A percentile compares a stretch with the other conserved stretches of the same genome.
Conservation (phyloP, 139 green algal species). For the Eudorina sp. region DNA sequence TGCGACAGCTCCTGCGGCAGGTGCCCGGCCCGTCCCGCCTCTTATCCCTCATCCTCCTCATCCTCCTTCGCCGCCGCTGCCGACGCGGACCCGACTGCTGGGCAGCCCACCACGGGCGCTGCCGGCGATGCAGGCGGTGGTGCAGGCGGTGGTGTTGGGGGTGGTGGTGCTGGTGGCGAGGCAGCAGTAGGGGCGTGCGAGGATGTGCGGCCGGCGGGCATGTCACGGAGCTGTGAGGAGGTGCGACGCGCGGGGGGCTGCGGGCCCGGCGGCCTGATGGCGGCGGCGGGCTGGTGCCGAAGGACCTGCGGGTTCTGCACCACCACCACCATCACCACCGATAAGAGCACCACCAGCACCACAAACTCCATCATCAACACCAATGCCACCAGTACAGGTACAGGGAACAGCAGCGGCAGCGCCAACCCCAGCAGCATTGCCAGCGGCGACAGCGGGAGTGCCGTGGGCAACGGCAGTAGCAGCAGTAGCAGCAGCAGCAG, state of each 20-base stretch:
- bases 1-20: slow-evolving; percentile 21
- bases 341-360: neutral
- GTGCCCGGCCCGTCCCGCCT: neutral
- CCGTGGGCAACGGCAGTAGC: neutral
- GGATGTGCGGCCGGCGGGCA: neutral
- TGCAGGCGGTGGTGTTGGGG: too few relatives aligned
- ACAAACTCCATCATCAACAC: neutral
- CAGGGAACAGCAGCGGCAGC: too few relatives aligned
- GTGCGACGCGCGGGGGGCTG: neutral
- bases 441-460: neutral
- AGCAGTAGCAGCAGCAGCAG: neutral
- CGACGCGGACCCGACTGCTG: too few relatives aligned
- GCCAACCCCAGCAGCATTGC: neutral
- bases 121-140: too few relatives aligned
- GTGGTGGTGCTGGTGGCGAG: too few relatives aligned
- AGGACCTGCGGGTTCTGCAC: neutral
- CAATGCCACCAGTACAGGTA: too few relatives aligned
- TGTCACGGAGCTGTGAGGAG: neutral
- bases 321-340: neutral
- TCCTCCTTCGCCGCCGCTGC: too few relatives aligned
- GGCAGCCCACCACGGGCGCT: too few relatives aligned
- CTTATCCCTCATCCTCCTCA: too few relatives aligned
- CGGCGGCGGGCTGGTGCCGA: neutral
- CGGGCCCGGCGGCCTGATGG: neutral
- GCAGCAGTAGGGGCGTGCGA: neutral